Base-by-base conservation (phyloP, 257 asterid species). In the Handroanthus guayacan region DNA sequence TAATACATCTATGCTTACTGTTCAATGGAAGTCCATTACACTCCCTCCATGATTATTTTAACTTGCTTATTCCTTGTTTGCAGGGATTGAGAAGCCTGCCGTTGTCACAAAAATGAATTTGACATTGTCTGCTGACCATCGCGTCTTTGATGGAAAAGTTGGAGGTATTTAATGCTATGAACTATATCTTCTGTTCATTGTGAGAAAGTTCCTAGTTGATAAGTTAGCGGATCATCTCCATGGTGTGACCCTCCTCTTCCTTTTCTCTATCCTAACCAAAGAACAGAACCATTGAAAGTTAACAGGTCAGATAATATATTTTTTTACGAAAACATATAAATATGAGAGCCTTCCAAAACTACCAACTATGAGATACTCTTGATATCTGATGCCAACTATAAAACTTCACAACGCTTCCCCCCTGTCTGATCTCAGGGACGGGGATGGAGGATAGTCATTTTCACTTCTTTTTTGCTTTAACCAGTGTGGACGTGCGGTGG, bases 121-220 rank as follows among this genome's bases (percentile, higher is more conserved):
- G 71, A 91, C 98, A 64, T 71, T 95, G 72, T 95, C 99, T 20
- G 98, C 99, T 37, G 99, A 95, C 79, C 98, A 93, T 73, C 98
- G 97, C 5, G 95, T 93, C 80, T 93, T 93, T 78, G 96, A 95
- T 84, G 98, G 98, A 78, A 91, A 87, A 84, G 95, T 95, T 85
- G 98, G 93, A 90, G 97, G 99, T 91, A 88, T 31, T 74, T 82
- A 44, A 38, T 43, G 34, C 72, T 36, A 65, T n/a, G 14, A 20
- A 5, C 31, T 20, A 31, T 62, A 75, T 74, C 9, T 62, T 75
- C 58, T 39, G 39, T 68, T 38, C 10, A 6, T 70, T 9, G 7
- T 55, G 69, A 34, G 62, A 69, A 44, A 20, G 70, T 41, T 54
- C 55, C 62, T 50, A 12, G 14, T 25, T 10, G 57, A 16, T 18